A percentile compares a stretch with the other conserved stretches of the same genome.
phyloP scores from a whole-genome alignment of 441 rosid genomes.

The Populus trichocarpa region DNA sequence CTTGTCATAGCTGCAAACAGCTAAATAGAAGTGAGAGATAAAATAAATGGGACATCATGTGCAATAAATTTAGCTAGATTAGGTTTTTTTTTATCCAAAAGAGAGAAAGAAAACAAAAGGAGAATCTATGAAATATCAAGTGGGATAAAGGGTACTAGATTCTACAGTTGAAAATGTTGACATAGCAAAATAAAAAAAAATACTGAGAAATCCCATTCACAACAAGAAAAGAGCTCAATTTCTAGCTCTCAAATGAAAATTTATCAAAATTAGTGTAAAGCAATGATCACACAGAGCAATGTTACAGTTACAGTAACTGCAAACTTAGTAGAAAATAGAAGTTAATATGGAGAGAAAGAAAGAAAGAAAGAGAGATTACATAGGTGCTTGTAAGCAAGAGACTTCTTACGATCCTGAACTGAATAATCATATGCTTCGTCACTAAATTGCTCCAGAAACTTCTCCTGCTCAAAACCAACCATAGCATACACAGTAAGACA shows the following conservation, averaged over 20 bases:
- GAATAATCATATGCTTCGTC: slow-evolving; percentile 60
- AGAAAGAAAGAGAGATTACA: slow-evolving; percentile 33
- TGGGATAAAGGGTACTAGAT: neutral
- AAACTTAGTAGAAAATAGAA: neutral
- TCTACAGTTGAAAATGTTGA: neutral
- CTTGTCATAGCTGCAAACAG: neutral
- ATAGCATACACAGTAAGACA: neutral
- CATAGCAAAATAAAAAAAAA: neutral
- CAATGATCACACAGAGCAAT: neutral
- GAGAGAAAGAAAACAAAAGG: neutral
- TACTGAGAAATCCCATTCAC: neutral
- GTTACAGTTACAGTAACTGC: neutral
- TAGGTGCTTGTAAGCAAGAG: slow-evolving; percentile 68
- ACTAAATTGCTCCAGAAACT: slow-evolving; percentile 60
- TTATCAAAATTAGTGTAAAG: neutral
- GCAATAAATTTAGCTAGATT: neutral
- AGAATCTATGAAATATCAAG: neutral
- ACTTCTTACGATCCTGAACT: slow-evolving; percentile 51
- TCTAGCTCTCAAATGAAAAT: neutral
- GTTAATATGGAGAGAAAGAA: neutral
- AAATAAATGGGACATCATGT: neutral
- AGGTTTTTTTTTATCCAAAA: neutral
- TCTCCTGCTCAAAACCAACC: slow-evolving; percentile 49
- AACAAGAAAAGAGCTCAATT: neutral
- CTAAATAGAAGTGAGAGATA: neutral